Percentiles rank a stretch among this genome's conserved stretches.
Evolutionary conservation across 1,284 basidiomycete species (phyloP).

Genomic region (Ustilago trichophora): DNA sequence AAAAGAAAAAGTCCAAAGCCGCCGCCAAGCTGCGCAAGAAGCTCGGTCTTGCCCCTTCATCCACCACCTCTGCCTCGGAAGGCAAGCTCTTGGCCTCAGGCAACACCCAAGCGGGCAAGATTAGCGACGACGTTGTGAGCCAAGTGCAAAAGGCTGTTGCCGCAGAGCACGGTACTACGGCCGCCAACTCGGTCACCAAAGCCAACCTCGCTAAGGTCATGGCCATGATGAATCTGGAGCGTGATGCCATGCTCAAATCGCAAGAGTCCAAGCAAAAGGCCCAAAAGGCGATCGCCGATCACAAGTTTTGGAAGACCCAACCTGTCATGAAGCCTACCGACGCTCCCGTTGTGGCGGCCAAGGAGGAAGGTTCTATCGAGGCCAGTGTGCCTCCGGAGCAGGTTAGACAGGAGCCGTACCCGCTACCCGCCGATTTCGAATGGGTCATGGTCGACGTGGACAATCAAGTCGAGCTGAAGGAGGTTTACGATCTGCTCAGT

Average conservation of each 20-base stretch:
- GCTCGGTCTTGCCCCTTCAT: constrained; percentile 33
- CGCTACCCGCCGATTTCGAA: constrained; percentile 89
- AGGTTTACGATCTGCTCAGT: constrained; percentile 90
- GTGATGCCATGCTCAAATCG: constrained; percentile 49
- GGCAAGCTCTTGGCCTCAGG: constrained; percentile 35
- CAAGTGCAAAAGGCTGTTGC: constrained; percentile 47
- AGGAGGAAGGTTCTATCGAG: constrained; percentile 85
- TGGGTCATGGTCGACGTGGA: constrained; percentile 87
- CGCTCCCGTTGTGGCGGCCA: constrained; percentile 1
- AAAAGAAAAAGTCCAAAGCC: constrained; percentile 59
- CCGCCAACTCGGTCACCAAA: constrained; percentile 48
- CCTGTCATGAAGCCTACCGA: constrained; percentile 85
- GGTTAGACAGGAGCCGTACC: constrained; percentile 85
- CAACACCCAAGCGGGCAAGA: constrained; percentile 22
- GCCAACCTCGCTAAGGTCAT: constrained; percentile 56
- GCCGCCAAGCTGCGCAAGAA: constrained; percentile 57
- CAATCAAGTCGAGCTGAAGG: constrained; percentile 79
- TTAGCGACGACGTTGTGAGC: constrained; percentile 51
- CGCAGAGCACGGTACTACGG: constrained; percentile 42
- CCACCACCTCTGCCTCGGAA: constrained; percentile 3
- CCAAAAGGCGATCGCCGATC: constrained; percentile 55
- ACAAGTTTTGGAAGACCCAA: constrained; percentile 67
- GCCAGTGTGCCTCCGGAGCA: constrained; percentile 79
- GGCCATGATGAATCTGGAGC: constrained; percentile 55
- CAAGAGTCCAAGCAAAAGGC: constrained; percentile 55